phyloP scores from a whole-genome alignment of 1,139 yeast genomes.

The Candida smagusa region DNA sequence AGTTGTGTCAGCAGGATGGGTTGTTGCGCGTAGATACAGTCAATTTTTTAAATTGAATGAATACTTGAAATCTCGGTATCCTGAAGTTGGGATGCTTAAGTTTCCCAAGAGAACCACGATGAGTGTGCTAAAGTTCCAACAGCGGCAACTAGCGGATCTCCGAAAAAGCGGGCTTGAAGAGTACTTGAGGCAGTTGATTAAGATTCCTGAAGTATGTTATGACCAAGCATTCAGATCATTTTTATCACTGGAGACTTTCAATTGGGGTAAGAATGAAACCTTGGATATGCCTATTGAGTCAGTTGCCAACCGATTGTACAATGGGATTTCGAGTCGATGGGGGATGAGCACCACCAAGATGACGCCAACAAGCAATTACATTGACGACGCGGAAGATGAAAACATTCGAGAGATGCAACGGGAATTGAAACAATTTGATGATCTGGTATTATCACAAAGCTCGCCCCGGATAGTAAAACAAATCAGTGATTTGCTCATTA shows the following conservation, averaged over 20 bases:
- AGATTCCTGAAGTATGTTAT: constrained; percentile 67
- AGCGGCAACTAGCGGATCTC: constrained; percentile 58
- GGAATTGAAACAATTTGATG: constrained; percentile 41
- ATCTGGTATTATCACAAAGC: constrained; percentile 20
- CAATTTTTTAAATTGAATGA: constrained; percentile 76
- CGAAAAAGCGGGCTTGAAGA: constrained; percentile 59
- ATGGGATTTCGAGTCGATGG: constrained; percentile 37
- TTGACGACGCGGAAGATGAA: constrained; percentile 15
- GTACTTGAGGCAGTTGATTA: constrained; percentile 57
- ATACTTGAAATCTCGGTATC: constrained; percentile 54
- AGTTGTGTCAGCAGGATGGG: constrained; percentile 73
- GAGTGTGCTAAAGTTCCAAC: constrained; percentile 60
- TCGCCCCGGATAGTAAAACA: constrained; percentile 54
- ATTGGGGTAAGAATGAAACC: constrained; percentile 30
- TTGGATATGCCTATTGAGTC: constrained; percentile 21
- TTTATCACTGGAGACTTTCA: constrained; percentile 69
- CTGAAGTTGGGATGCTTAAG: constrained; percentile 46
- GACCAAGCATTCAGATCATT: constrained; percentile 72
- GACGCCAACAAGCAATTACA: constrained; percentile 8
- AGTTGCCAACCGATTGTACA: constrained; percentile 44
- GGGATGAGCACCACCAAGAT: constrained; percentile 3
- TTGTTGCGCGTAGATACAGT: constrained; percentile 81
- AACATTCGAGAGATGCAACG: constrained; percentile 41
- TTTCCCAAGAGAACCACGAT: constrained; percentile 65
- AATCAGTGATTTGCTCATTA: constrained; percentile 70